These are phyloP conservation scores for Puccinia novopanici DNA, from an alignment of 1,284 basidiomycete species.

Conservation along the genomic window DNA sequence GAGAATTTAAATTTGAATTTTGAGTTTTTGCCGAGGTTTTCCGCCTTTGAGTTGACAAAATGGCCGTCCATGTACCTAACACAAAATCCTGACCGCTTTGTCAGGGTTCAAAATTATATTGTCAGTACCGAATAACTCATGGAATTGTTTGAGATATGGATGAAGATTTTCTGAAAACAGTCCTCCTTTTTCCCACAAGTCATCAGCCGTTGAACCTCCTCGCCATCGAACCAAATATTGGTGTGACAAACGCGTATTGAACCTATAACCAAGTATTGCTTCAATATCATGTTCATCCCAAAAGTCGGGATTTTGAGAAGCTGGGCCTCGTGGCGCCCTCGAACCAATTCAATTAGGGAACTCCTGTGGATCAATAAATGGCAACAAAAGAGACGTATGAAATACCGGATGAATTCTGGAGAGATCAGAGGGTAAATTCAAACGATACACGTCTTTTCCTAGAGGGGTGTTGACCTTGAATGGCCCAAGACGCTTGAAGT, in stretches of 20 bases:
- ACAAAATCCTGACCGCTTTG: background rate
- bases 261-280: background rate
- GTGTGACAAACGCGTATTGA: background rate
- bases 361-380: no score
- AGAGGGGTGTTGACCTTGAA: background rate
- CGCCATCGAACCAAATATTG: conserved; percentile 3
- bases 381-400: background rate
- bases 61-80: no score
- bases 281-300: background rate
- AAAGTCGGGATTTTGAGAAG: background rate
- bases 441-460: background rate
- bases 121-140: background rate
- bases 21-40: no score
- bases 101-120: background rate
- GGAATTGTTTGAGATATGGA: background rate
- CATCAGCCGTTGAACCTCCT: background rate
- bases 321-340: background rate
- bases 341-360: background rate
- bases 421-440: background rate
- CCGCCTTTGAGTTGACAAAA: no score
- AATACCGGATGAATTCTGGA: background rate
- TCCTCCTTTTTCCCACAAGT: background rate
- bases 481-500: conserved; percentile 4
- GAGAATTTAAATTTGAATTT: no score
- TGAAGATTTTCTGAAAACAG: background rate